Conservation (phyloP, 164 flowering plant genomes). For the Akebia trifoliata region DNA sequence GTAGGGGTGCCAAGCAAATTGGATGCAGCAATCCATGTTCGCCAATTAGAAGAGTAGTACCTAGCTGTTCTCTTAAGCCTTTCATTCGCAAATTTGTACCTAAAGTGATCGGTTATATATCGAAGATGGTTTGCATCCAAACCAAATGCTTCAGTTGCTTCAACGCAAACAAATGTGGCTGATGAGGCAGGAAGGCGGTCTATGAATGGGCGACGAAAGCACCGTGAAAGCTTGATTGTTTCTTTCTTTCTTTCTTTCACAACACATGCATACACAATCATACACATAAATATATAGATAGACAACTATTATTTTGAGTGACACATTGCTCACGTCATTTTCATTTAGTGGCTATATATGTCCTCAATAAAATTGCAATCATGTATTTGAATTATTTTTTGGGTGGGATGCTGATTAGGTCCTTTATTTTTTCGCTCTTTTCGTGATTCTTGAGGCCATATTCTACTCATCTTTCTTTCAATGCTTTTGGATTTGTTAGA, state of each 20-base stretch:
- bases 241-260: background rate
- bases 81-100: constrained; percentile 86
- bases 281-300: background rate
- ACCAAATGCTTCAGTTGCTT: constrained; percentile 77
- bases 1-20: constrained; percentile 75
- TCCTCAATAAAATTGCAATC: constrained; percentile 14
- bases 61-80: constrained; percentile 75
- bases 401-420: constrained; percentile 52
- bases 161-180: constrained; percentile 64
- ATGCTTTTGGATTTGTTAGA: constrained; percentile 45
- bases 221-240: too few species aligned
- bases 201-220: constrained; percentile 77
- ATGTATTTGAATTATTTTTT: constrained; percentile 27
- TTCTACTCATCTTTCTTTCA: constrained; percentile 38
- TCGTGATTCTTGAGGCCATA: constrained; percentile 47
- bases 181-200: constrained; percentile 90
- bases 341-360: constrained; percentile 8
- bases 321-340: constrained; percentile 24
- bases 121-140: constrained; percentile 61
- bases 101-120: constrained; percentile 81
- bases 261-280: background rate
- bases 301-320: constrained; percentile 4
- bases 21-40: constrained; percentile 94
- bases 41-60: constrained; percentile 83
- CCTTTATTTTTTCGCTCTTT: constrained; percentile 41